Percentiles rank a stretch among this genome's conserved stretches.
Conservation (phyloP, 169 alveolate genomes). For the Babesia bigemina region DNA sequence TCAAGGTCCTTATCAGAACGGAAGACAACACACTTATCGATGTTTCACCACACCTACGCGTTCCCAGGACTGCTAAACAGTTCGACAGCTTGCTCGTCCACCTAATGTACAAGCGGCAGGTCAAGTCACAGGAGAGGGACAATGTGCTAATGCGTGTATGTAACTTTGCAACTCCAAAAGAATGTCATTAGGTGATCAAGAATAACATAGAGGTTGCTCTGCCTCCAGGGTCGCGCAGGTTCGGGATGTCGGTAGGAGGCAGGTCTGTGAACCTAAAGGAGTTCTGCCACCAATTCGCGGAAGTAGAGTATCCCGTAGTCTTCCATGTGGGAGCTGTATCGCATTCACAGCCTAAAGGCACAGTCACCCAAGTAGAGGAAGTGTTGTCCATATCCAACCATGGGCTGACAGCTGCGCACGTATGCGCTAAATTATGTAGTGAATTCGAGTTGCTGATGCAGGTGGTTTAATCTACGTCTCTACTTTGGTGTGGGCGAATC, state of each 20-base stretch:
- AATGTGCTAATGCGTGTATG: constrained; percentile 68
- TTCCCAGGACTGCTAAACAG: constrained; percentile 83
- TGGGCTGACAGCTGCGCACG: constrained; percentile 87
- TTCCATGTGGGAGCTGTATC: constrained; percentile 88
- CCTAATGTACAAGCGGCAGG: constrained; percentile 79
- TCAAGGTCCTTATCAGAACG: constrained; percentile 82
- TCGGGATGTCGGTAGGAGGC: constrained; percentile 83
- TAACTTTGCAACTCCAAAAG: background rate
- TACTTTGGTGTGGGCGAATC: background rate
- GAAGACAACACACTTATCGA: constrained; percentile 82
- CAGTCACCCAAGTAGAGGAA: constrained; percentile 75
- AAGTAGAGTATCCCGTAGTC: constrained; percentile 71
- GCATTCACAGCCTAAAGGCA: constrained; percentile 80
- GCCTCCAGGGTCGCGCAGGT: constrained; percentile 81
- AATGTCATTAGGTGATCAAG: constrained; percentile 71
- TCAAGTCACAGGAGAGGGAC: constrained; percentile 78
- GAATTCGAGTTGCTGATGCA: constrained; percentile 80
- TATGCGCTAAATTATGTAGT: constrained; percentile 81
- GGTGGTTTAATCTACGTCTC: constrained; percentile 15
- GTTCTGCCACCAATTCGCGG: constrained; percentile 69
- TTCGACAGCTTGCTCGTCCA: constrained; percentile 81
- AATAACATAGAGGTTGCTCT: constrained; percentile 77
- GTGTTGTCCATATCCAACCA: constrained; percentile 80
- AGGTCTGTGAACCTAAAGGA: constrained; percentile 71
- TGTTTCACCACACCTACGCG: constrained; percentile 85